Conservation (phyloP, 495 filamentous ascomycete species). For the Rhizodiscina lignyota region DNA sequence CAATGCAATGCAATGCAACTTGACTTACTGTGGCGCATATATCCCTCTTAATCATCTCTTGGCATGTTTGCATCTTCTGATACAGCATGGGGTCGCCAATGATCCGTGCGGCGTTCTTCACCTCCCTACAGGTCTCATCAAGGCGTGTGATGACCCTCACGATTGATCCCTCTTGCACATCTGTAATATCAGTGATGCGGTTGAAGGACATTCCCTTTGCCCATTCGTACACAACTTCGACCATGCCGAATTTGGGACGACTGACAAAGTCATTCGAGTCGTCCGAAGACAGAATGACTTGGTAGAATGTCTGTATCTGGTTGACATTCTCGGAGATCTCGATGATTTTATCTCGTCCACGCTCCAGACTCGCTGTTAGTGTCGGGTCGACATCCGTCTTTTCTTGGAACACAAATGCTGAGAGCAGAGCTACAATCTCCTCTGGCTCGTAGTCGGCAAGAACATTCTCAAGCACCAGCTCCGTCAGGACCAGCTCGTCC, state of each 20-base stretch:
- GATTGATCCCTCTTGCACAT: slow-evolving; percentile 93
- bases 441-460: slow-evolving; percentile 89
- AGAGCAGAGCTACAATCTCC: slow-evolving; percentile 88
- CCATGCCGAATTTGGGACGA: slow-evolving; percentile 73
- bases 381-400: slow-evolving; percentile 76
- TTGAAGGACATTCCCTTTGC: slow-evolving; percentile 95
- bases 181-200: slow-evolving; percentile 90
- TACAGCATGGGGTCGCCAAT: slow-evolving; percentile 92
- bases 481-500: slow-evolving; percentile 92
- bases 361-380: slow-evolving; percentile 69
- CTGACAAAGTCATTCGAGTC: slow-evolving; percentile 85
- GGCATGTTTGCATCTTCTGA: slow-evolving; percentile 87
- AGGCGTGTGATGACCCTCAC: slow-evolving; percentile 81
- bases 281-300: slow-evolving; percentile 78
- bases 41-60: slow-evolving; percentile 94
- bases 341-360: slow-evolving; percentile 72
- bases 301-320: slow-evolving; percentile 64
- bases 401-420: slow-evolving; percentile 96
- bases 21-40: too few relatives aligned
- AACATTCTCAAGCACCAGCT: slow-evolving; percentile 90
- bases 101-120: slow-evolving; percentile 89
- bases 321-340: slow-evolving; percentile 84
- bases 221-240: slow-evolving; percentile 98
- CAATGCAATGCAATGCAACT: too few relatives aligned
- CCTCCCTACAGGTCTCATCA: slow-evolving; percentile 92